Evolutionary conservation across 1,284 basidiomycete species (phyloP), one percentile per base, ranked within the genome.

Genomic region (Ceratorhiza oryzae-sativae): DNA sequence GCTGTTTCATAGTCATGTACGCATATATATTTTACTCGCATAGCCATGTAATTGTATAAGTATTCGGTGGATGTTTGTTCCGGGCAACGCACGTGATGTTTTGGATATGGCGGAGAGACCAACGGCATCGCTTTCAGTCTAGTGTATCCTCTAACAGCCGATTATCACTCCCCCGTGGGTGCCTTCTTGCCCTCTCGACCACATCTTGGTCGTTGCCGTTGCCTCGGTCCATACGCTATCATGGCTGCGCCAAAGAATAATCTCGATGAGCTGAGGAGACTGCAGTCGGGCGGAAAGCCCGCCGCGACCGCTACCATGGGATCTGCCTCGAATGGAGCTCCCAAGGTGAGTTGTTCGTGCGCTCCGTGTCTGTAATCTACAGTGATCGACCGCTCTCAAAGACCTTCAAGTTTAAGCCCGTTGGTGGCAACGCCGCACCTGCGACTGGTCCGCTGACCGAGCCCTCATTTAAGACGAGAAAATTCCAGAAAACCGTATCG

Each of bases 171-270:
- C 42, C 49, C 18, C 12, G 23, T 20, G 49, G 49, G 49, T 53
- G 49, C 49, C 12, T 30, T 53, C 49, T 53, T 53, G 49, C 49
- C 3, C 25, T 30, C 10, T 53, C 49, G 12, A 8, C 20, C 49
- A 30, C 30, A 27, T 27, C 27, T 27, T 6, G 18, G 25, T 30
- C 10, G 25, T 18, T 30, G 27, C 10, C 20, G 3, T 18, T 53
- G 4, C 25, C 18, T 18, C 15, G 3, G n/a, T 45, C n/a, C 10
- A 61, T 30, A 25, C 13, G 5, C 20, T 58, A 23, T 20, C 13
- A 67, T 67, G 62, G 48, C 62, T 41, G 49, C 62, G 8, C 62
- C 62, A 20, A 67, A 34, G 34, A 67, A 67, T n/a, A 67, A 67
- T 25, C 49, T 67, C 13, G 62, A 67, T 39, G 62, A 67, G n/a